These are phyloP conservation scores for Catharanthus roseus DNA, from an alignment of 257 asterid genomes.

Conservation along the genomic window DNA sequence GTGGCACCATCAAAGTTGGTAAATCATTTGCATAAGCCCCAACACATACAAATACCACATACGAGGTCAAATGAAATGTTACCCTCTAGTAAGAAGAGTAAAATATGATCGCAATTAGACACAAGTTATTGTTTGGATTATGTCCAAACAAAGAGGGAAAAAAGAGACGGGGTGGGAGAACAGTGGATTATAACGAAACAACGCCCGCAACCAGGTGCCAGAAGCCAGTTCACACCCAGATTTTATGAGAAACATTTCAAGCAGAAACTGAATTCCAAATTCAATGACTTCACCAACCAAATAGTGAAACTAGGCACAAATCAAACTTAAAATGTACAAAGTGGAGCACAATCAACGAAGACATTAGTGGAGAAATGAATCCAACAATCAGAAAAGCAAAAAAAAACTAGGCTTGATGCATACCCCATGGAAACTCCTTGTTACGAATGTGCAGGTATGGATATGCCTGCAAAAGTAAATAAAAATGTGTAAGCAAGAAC, in stretches of 20 bases:
- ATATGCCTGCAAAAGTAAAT: slow-evolving; percentile 46
- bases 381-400: neutral
- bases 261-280: neutral
- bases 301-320: neutral
- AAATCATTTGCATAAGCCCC: neutral
- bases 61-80: neutral
- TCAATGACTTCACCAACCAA: neutral
- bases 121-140: neutral
- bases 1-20: neutral
- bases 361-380: neutral
- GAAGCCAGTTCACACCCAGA: neutral
- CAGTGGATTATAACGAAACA: neutral
- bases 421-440: slow-evolving; percentile 94
- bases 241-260: neutral
- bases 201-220: neutral
- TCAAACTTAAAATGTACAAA: neutral
- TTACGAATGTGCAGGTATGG: slow-evolving; percentile 69
- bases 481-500: neutral
- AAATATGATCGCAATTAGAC: neutral
- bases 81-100: neutral
- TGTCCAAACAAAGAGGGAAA: neutral
- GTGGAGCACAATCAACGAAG: neutral
- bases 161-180: neutral
- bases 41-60: neutral
- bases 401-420: neutral